Percentiles rank a stretch among this genome's conserved stretches.
These are phyloP conservation scores for Scolecobasidium constrictum DNA, from an alignment of 2,329 filamentous ascomycete species.

Conservation along the genomic window DNA sequence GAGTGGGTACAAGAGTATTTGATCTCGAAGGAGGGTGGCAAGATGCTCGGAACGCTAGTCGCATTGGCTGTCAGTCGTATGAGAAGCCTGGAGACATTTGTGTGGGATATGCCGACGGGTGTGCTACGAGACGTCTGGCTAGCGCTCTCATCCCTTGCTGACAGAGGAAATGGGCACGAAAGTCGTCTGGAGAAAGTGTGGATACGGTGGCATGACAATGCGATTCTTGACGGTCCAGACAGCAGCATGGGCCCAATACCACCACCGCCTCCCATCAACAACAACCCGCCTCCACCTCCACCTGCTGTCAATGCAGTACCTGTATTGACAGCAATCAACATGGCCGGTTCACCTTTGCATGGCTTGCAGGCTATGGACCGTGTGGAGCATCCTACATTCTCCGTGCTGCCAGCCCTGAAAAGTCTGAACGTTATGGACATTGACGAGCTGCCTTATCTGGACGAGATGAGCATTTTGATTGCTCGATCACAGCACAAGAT, in stretches of 20 bases:
- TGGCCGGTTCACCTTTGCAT: constrained; percentile 16
- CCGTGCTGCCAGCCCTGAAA: constrained; percentile 61
- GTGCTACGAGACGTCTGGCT: constrained; percentile 74
- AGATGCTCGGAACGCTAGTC: constrained; percentile 78
- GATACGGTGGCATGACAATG: constrained; percentile 77
- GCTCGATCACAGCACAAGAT: constrained; percentile 56
- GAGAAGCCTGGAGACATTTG: constrained; percentile 69
- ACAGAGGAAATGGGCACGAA: constrained; percentile 46
- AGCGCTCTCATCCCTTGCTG: constrained; percentile 59
- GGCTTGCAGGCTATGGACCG: constrained; percentile 30
- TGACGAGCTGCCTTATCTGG: constrained; percentile 70
- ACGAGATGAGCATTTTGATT: constrained; percentile 71
- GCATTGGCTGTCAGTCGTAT: constrained; percentile 71
- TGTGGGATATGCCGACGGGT: constrained; percentile 85
- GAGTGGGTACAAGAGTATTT: constrained; percentile 75
- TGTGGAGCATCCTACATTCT: constrained; percentile 72
- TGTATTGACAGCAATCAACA: constrained; percentile 20
- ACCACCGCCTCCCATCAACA: constrained; percentile 23
- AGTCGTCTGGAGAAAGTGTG: constrained; percentile 64
- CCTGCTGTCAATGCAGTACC: constrained; percentile 21
- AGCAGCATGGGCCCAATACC: constrained; percentile 24
- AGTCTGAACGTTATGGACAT: constrained; percentile 70
- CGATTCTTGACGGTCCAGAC: constrained; percentile 32
- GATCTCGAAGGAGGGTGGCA: constrained; percentile 72
- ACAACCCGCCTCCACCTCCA: constrained; percentile 7